phyloP scores from a whole-genome alignment of 306 rosid genomes.

The Cucumis hystrix region DNA sequence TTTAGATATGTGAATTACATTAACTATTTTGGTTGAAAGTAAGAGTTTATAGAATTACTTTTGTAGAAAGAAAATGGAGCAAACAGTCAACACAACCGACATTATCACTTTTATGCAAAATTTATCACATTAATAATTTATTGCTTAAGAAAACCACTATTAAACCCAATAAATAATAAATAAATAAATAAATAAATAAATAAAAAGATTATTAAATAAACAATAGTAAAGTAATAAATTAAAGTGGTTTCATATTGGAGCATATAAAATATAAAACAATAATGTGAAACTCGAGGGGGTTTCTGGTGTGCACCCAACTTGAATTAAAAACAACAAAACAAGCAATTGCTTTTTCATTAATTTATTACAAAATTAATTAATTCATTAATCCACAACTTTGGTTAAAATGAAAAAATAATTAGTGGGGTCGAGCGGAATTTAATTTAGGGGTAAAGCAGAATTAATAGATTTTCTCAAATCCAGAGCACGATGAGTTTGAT shows the following conservation, averaged over 20 bases:
- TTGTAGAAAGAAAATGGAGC: too few species aligned
- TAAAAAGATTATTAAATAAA: neutral
- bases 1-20: too few species aligned
- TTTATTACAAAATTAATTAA: neutral
- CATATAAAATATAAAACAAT: neutral
- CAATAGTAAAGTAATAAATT: neutral
- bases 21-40: too few species aligned
- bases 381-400: neutral
- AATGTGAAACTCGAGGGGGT: constrained; percentile 3
- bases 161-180: neutral
- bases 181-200: neutral
- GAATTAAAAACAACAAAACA: neutral
- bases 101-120: neutral
- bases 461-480: neutral
- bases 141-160: neutral
- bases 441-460: neutral
- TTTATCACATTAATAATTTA: neutral
- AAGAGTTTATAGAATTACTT: too few species aligned
- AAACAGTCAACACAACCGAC: neutral
- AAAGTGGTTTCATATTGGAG: neutral
- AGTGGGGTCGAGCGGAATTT: neutral
- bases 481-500: neutral
- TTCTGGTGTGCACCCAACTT: neutral
- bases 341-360: neutral
- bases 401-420: neutral